Evolutionary conservation across 768 basidiomycete genomes (phyloP), one percentile per base, ranked within the genome.

Genomic region (Lentinula raphanica): DNA sequence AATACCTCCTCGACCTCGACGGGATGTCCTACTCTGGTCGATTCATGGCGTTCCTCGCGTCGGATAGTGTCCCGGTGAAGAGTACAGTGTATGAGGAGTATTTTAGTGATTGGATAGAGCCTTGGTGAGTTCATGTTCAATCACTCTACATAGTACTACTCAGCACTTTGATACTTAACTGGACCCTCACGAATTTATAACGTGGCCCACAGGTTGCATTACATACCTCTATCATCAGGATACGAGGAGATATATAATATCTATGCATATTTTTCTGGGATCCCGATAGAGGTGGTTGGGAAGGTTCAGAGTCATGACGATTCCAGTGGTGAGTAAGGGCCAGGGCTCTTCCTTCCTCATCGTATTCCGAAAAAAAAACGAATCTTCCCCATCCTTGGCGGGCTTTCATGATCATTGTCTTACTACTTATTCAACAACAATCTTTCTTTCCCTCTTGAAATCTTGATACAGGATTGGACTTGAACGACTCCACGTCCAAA

Each of bases 171-270:
- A 17, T 32, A n/a, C n/a, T n/a, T n/a, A n/a, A n/a, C n/a, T n/a
- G n/a, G n/a, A n/a, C n/a, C n/a, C n/a, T n/a, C n/a, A n/a, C n/a
- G n/a, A 17, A 3, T 9, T 35, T 9, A 9, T 1, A 17, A 9
- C 3, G 19, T 38, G 72, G 85, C 82, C 1, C 90, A 56, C 95
- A 93, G 93, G 95, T 78, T 98, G 23, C 96, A 99, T 73, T 99
- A 84, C 68, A 95, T 99, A 63, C 96, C 96, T 0, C 72, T 99
- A 36, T 94, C 94, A 0, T 79, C 87, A 40, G 79, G 85, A 4
- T 98, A 97, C 71, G 73, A 80, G 42, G 96, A 98, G 72, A 85
- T 98, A 54, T 97, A 98, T 76, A 95, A 98, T 68, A 82, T 98
- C 57, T 84, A 92, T 66, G 82, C 92, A 2, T 98, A 88, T 77